Evolutionary conservation across 345 rosid species (phyloP).

Genomic region (Salix caprea): DNA sequence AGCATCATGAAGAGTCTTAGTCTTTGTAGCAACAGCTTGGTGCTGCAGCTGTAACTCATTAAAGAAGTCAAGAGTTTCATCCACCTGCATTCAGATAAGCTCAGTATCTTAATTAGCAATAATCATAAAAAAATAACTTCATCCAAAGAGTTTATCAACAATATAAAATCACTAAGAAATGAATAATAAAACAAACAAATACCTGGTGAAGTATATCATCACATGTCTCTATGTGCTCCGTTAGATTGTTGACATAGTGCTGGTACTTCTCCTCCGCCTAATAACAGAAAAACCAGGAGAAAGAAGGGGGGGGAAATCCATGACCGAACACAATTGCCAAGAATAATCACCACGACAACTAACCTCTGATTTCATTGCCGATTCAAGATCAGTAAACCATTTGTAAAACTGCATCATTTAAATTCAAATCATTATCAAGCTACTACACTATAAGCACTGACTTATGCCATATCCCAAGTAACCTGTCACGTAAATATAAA

Average conservation of each 20-base stretch:
- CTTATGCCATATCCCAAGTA: neutral
- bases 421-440: neutral
- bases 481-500: neutral
- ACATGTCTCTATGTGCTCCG: slow-evolving; percentile 81
- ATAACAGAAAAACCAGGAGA: slow-evolving; percentile 10
- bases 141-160: neutral
- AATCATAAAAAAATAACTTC: neutral
- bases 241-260: slow-evolving; percentile 73
- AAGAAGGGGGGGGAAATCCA: slow-evolving; percentile 5
- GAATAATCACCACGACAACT: slow-evolving; percentile 30
- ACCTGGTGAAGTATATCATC: slow-evolving; percentile 84
- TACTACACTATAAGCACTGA: neutral
- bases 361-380: slow-evolving; percentile 98
- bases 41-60: slow-evolving; percentile 82
- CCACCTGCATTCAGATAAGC: slow-evolving; percentile 49
- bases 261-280: slow-evolving; percentile 96
- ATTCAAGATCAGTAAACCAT: slow-evolving; percentile 98
- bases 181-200: slow-evolving; percentile 23
- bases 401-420: slow-evolving; percentile 69
- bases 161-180: neutral
- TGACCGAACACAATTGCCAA: neutral
- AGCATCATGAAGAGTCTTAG: slow-evolving; percentile 98
- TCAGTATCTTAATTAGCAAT: too few relatives aligned
- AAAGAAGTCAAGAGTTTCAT: slow-evolving; percentile 82
- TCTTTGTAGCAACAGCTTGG: slow-evolving; percentile 91